phyloP scores from a whole-genome alignment of 345 rosid genomes.

The Dimocarpus longan region DNA sequence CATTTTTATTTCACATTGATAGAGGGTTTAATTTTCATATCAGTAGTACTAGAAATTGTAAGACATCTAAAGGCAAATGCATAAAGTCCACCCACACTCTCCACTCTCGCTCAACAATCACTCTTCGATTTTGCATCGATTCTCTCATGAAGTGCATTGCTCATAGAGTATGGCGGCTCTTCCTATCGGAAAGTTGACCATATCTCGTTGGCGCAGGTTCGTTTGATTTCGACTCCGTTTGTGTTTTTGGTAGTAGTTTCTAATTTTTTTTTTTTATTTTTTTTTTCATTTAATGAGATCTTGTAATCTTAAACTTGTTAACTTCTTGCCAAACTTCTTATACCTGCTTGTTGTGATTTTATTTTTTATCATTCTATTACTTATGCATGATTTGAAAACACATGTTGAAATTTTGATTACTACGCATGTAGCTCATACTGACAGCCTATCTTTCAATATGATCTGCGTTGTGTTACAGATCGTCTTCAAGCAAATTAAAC shows the following conservation, averaged over 20 bases:
- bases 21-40: neutral
- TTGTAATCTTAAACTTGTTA: too few relatives aligned
- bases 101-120: too few relatives aligned
- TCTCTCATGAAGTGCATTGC: too few relatives aligned
- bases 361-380: neutral
- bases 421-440: neutral
- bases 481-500: constrained; percentile 56
- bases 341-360: neutral
- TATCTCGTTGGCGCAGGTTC: constrained; percentile 65
- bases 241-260: neutral
- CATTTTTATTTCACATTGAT: neutral
- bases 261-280: neutral
- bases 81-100: neutral
- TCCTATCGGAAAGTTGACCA: constrained; percentile 53
- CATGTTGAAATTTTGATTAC: neutral
- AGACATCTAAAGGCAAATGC: neutral
- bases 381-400: neutral
- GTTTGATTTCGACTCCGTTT: constrained; percentile 1
- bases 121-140: too few relatives aligned
- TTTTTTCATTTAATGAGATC: too few relatives aligned
- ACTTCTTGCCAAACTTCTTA: neutral
- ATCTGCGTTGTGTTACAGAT: constrained; percentile 43
- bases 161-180: constrained; percentile 34
- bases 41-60: neutral
- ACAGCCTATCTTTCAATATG: constrained; percentile 17